Conservation (phyloP, 2,329 filamentous ascomycete species). For the Aspergillus hiratsukae region DNA sequence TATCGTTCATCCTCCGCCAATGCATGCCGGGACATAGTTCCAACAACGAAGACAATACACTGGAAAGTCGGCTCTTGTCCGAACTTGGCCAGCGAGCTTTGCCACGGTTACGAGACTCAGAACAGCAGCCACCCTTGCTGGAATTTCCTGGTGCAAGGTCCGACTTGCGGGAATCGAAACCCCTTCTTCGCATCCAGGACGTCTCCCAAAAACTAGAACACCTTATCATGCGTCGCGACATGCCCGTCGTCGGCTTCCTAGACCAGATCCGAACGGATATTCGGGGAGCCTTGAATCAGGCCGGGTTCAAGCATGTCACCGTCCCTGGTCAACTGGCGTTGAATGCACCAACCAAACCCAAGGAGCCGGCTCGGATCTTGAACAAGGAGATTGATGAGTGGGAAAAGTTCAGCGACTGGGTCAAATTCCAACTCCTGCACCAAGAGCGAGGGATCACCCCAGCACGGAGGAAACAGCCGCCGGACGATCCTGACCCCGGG, state of each 20-base stretch:
- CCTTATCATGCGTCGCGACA: not conserved
- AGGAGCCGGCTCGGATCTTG: not conserved
- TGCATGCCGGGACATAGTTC: not conserved
- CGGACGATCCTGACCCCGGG: too few relatives aligned
- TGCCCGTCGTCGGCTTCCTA: slow-evolving; percentile 5
- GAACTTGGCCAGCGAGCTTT: not conserved
- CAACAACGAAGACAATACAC: not conserved
- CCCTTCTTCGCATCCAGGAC: too few relatives aligned
- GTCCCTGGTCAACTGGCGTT: slow-evolving; percentile 3
- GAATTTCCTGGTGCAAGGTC: too few relatives aligned
- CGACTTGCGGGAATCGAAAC: too few relatives aligned
- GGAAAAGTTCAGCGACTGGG: slow-evolving; percentile 12
- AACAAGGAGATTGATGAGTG: slow-evolving; percentile 8
- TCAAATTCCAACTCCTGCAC: slow-evolving; percentile 10
- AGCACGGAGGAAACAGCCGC: too few relatives aligned
- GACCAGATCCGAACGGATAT: slow-evolving; percentile 8
- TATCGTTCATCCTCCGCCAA: not conserved
- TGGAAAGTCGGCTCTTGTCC: not conserved
- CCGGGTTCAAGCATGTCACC: slow-evolving; percentile 3
- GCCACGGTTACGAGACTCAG: too few relatives aligned
- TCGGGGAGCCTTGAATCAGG: slow-evolving; percentile 5
- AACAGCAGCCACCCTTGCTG: too few relatives aligned
- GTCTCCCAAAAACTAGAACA: not conserved
- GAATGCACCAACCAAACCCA: not conserved
- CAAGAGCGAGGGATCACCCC: too few relatives aligned